phyloP scores from a whole-genome alignment of 2,329 filamentous ascomycete genomes.

The Exophiala bonariae region DNA sequence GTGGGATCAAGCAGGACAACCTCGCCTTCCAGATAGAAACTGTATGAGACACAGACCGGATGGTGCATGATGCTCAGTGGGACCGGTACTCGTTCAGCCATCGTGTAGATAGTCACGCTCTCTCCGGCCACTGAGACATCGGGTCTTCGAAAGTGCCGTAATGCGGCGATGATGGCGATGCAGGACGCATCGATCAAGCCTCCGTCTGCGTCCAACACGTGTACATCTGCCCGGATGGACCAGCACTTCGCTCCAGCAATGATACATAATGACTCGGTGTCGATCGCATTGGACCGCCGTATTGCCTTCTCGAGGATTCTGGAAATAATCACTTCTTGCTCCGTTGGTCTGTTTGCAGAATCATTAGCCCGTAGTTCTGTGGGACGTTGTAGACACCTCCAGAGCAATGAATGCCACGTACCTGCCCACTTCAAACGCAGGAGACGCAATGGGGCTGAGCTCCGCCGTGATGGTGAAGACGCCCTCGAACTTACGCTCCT shows the following conservation, averaged over 20 bases:
- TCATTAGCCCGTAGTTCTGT: slow-evolving; percentile 10
- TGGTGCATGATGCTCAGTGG: slow-evolving; percentile 88
- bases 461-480: slow-evolving; percentile 91
- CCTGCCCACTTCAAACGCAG: slow-evolving; percentile 82
- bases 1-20: slow-evolving; percentile 47
- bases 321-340: slow-evolving; percentile 81
- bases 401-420: slow-evolving; percentile 36
- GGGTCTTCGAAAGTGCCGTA: slow-evolving; percentile 88
- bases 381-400: neutral
- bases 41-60: slow-evolving; percentile 88
- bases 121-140: slow-evolving; percentile 86
- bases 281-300: slow-evolving; percentile 84
- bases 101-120: slow-evolving; percentile 77
- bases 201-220: slow-evolving; percentile 88
- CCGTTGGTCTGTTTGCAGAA: slow-evolving; percentile 63
- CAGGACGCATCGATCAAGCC: slow-evolving; percentile 85
- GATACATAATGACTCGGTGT: slow-evolving; percentile 94
- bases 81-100: slow-evolving; percentile 85
- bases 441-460: slow-evolving; percentile 87
- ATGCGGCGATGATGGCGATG: slow-evolving; percentile 79
- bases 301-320: slow-evolving; percentile 91
- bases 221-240: slow-evolving; percentile 85
- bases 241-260: slow-evolving; percentile 89
- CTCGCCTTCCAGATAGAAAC: slow-evolving; percentile 63
- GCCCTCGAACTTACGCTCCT: slow-evolving; percentile 91